Conservation (phyloP, 2,329 filamentous ascomycete species). For the Magnaporthiopsis rhizophila region DNA sequence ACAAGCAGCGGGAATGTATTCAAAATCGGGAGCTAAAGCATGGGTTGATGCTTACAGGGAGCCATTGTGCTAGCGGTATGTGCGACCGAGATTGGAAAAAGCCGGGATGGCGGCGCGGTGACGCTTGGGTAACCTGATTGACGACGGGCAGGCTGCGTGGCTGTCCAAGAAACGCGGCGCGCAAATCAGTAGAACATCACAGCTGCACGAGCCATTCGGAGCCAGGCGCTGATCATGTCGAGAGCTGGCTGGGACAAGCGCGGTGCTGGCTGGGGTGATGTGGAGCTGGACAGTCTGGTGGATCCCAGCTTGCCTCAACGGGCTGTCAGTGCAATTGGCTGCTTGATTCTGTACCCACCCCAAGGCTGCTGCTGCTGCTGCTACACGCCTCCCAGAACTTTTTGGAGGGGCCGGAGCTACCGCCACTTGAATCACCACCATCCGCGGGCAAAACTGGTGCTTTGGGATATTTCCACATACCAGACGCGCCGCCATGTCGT, state of each 20-base stretch:
- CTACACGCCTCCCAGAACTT: slow-evolving; percentile 8
- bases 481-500: slow-evolving; percentile 60
- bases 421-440: slow-evolving; percentile 8
- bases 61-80: slow-evolving; percentile 2
- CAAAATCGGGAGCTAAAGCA: background rate
- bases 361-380: slow-evolving; percentile 1
- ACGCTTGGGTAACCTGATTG: background rate
- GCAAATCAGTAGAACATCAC: background rate
- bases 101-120: background rate
- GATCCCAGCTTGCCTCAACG: too few relatives aligned
- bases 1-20: background rate
- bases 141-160: background rate
- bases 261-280: too few relatives aligned
- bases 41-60: slow-evolving; percentile 8
- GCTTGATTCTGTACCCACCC: background rate
- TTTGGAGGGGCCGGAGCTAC: slow-evolving; percentile 10
- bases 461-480: slow-evolving; percentile 1
- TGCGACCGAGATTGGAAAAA: background rate
- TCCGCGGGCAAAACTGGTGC: background rate
- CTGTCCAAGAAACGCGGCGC: background rate
- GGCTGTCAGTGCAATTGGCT: slow-evolving; percentile 2
- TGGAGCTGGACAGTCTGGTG: background rate
- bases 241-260: background rate
- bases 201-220: background rate
- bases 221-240: background rate